phyloP scores from a whole-genome alignment of 2,329 filamentous ascomycete species.

The Clarireedia paspali region DNA sequence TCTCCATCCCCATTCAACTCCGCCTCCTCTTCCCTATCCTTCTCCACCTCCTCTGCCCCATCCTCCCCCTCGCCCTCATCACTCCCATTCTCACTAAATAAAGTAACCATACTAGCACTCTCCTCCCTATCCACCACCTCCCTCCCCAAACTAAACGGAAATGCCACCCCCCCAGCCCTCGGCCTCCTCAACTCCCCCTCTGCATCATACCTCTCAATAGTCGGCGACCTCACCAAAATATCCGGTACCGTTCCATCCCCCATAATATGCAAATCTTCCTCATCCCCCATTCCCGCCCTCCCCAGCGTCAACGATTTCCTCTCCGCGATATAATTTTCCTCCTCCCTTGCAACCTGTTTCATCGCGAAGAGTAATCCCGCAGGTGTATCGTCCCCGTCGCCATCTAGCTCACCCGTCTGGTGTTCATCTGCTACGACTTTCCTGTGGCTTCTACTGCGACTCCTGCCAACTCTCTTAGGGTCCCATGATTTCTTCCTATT shows the following conservation, averaged over 20 bases:
- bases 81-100: slow-evolving; percentile 34
- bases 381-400: slow-evolving; percentile 35
- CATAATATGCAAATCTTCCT: not conserved
- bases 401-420: slow-evolving; percentile 34
- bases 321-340: slow-evolving; percentile 25
- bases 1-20: not conserved
- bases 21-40: not conserved
- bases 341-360: slow-evolving; percentile 31
- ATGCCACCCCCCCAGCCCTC: slow-evolving; percentile 59
- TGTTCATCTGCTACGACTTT: slow-evolving; percentile 44
- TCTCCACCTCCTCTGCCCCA: not conserved
- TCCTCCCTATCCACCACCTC: slow-evolving; percentile 31
- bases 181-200: slow-evolving; percentile 52
- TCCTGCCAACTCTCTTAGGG: slow-evolving; percentile 12
- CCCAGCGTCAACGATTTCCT: slow-evolving; percentile 3
- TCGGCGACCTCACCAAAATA: slow-evolving; percentile 9
- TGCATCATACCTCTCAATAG: slow-evolving; percentile 25
- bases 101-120: slow-evolving; percentile 63
- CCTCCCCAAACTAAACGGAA: slow-evolving; percentile 63
- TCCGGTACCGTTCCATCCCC: slow-evolving; percentile 4
- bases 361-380: slow-evolving; percentile 36
- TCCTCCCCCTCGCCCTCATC: not conserved
- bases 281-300: not conserved
- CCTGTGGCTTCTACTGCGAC: slow-evolving; percentile 37
- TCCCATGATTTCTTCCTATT: slow-evolving; percentile 13